Conservation (phyloP, 2,329 filamentous ascomycete genomes). For the Aspergillus eucalypticola region DNA sequence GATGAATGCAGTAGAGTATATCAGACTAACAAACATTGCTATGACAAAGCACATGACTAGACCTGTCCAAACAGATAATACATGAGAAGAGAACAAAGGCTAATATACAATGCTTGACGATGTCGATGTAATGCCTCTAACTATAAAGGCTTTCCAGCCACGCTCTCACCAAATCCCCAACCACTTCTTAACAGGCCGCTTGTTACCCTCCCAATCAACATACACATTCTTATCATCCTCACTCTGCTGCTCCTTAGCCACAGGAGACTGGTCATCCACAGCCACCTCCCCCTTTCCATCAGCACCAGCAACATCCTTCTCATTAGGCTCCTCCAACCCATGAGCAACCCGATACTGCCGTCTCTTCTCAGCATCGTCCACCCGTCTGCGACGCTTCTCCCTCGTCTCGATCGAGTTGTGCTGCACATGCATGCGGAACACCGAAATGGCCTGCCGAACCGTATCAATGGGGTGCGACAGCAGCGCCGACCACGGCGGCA, state of each 20-base stretch:
- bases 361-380: constrained; percentile 87
- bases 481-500: constrained; percentile 71
- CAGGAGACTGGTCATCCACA: constrained; percentile 40
- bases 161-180: constrained; percentile 72
- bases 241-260: constrained; percentile 39
- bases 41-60: constrained; percentile 1
- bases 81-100: constrained; percentile 18
- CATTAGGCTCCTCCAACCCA: constrained; percentile 64
- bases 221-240: constrained; percentile 30
- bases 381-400: constrained; percentile 69
- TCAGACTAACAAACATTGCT: background rate
- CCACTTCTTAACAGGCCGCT: constrained; percentile 71
- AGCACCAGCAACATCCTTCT: constrained; percentile 22
- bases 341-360: constrained; percentile 82
- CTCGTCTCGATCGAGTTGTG: constrained; percentile 68
- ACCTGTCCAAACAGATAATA: constrained; percentile 23
- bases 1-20: background rate
- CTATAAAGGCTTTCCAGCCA: background rate
- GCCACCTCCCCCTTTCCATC: constrained; percentile 24
- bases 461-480: constrained; percentile 70
- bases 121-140: background rate
- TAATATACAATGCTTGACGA: constrained; percentile 11
- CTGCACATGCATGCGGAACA: constrained; percentile 74
- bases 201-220: constrained; percentile 46
- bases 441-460: constrained; percentile 64